Evolutionary conservation across 345 rosid genomes (phyloP), one percentile per base, ranked within the genome.

Genomic region (Ricinus communis): DNA sequence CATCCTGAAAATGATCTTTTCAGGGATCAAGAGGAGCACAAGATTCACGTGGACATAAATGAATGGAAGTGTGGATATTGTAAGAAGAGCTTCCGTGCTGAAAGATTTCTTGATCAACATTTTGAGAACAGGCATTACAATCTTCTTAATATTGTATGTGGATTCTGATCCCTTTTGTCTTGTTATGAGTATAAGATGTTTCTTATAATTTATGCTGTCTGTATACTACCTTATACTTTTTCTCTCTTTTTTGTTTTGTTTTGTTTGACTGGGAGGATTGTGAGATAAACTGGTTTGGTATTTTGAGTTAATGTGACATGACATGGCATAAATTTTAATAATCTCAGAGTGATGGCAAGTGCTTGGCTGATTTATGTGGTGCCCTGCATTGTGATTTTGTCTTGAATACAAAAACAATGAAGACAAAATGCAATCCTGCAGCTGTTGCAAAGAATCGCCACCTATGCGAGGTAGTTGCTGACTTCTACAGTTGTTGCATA

Each of bases 41-140:
- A 92, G 89, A 74, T 90, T 82, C 88, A 88, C 21, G 73, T 88
- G 30, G 97, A 87, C 76, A 45, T 88, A 18, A 87, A 77, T 43
- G 96, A 95, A 72, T 95, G 99, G 98, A 83, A 74, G 41, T 95
- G 99, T 79, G 97, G 93, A 71, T 95, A 90, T 79, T 95, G 99
- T 84, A 90, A 84, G 82, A 95, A 95, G 82, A 89, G 90, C 78
- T 95, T 92, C 77, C 88, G 85, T 25, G 89, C 90, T 54, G 99
- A 95, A 75, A 84, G 78, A 10, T 90, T 76, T 86, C 85, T 95
- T 41, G 98, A 95, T 76, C 86, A 88, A 79, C 98, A 95, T 82
- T 85, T 95, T 72, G 87, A 67, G 81, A 81, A 55, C 83, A 84
- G 98, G 68, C 99, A 95, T 80, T 75, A 51, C 88, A 81, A 87